Evolutionary conservation across 148 eudicot species (phyloP), one percentile per base, ranked within the genome.

Genomic region (Diospyros lotus): DNA sequence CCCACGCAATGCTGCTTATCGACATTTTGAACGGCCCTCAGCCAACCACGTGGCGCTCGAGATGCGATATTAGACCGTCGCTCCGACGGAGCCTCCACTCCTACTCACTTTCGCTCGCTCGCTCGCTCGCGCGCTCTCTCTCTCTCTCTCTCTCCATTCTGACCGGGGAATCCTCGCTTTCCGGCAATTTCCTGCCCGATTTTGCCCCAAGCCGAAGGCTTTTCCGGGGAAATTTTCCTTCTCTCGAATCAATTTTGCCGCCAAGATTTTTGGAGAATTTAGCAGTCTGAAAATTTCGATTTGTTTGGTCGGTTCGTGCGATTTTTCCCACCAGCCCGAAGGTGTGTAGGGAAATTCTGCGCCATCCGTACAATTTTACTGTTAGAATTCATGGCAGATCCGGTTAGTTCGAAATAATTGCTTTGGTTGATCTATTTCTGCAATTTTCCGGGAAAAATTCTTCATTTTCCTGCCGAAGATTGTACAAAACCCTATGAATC

Each of bases 61-160:
- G 75, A 73, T 73, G 66, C 58, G 75, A 61, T 61, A 73, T 73
- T 73, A 60, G 28, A 48, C 58, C 68, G 7, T 46, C 68, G 46
- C 61, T 73, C 75, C 67, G 50, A 73, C 75, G 67, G 58, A 73
- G 42, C 75, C 58, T 39, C 67, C 75, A 73, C 58, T 45, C 46
- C 60, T 45, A 13, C 73, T 60, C 73, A 6, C 60, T 13, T 43
- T 18, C 42, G 1, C 41, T 8, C 52, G 52, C 52, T 0, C 43
- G 5, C 9, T 38, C 39, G 5, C 68, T 6, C 69, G 9, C 69
- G 0, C 10, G 3, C 4, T 66, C 69, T 3, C 71, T 4, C 56
- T 0, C 40, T 0, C 60, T 28, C 28, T 28, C 28, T 28, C 28
- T 28, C 28, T 28, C 15, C 11, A 4, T 12, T 50, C 42, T 48